phyloP scores from a whole-genome alignment of 169 alveolate genomes.

The Nephromyces sp. region DNA sequence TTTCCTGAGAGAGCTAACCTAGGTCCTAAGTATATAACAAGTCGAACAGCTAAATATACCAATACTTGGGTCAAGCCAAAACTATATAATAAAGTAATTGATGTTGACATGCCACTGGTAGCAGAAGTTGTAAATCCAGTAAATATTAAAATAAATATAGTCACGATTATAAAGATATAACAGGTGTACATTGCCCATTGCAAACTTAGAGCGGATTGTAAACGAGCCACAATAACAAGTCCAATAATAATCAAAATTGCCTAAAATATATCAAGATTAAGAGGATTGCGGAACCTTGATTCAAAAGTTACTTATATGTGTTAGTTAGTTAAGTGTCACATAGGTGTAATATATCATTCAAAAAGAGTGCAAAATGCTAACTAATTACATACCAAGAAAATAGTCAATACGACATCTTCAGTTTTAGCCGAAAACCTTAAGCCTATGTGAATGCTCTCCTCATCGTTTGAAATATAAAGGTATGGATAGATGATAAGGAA shows the following conservation, averaged over 20 bases:
- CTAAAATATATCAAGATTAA: not conserved
- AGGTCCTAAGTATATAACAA: not conserved
- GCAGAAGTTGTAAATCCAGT: not conserved
- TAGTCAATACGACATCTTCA: not conserved
- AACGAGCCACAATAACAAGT: not conserved
- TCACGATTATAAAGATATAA: not conserved
- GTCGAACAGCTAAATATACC: not conserved
- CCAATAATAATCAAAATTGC: not conserved
- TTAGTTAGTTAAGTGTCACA: too few relatives aligned
- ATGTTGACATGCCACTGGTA: too few relatives aligned
- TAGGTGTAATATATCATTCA: too few relatives aligned
- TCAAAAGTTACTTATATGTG: not conserved
- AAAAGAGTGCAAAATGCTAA: too few relatives aligned
- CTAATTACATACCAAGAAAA: not conserved
- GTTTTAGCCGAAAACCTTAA: not conserved
- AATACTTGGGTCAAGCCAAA: not conserved
- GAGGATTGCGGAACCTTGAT: not conserved
- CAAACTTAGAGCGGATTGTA: not conserved
- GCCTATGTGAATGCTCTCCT: slow-evolving; percentile 1
- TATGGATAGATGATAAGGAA: slow-evolving; percentile 40
- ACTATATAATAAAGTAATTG: not conserved
- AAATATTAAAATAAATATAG: not conserved
- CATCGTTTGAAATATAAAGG: slow-evolving; percentile 18
- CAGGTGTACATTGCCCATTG: not conserved
- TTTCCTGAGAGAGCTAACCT: not conserved